Conservation (phyloP, 1,139 yeast species). For the Kurtzmaniella quercitrusa region DNA sequence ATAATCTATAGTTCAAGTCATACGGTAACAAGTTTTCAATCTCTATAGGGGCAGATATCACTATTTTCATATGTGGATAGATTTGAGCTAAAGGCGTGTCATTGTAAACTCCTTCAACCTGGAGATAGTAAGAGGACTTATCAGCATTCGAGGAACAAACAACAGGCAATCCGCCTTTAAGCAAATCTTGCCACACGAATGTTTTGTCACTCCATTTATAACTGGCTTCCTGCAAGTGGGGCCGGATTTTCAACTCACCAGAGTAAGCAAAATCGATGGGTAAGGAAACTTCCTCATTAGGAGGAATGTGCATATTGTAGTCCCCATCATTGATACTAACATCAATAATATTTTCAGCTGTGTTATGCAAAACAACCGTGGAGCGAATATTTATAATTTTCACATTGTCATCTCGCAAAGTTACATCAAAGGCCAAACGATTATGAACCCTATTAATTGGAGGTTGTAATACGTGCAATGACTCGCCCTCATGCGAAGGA, state of each 20-base stretch:
- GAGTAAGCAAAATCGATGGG: constrained; percentile 71
- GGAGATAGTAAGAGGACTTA: constrained; percentile 58
- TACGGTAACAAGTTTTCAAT: constrained; percentile 83
- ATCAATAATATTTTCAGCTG: constrained; percentile 55
- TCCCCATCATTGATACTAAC: constrained; percentile 11
- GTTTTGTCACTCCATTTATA: constrained; percentile 66
- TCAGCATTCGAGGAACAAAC: constrained; percentile 46
- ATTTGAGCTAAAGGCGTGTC: constrained; percentile 65
- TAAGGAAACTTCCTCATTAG: constrained; percentile 57
- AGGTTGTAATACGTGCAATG: constrained; percentile 65
- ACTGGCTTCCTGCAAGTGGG: constrained; percentile 44
- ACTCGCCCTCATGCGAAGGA: constrained; percentile 82
- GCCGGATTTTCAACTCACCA: constrained; percentile 57
- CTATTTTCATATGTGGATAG: constrained; percentile 81
- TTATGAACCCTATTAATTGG: constrained; percentile 56
- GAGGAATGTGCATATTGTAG: constrained; percentile 33
- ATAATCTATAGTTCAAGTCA: constrained; percentile 71
- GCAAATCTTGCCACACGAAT: constrained; percentile 63
- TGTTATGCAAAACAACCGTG: constrained; percentile 66
- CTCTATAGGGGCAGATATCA: constrained; percentile 82
- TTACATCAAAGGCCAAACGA: constrained; percentile 69
- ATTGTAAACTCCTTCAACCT: constrained; percentile 66
- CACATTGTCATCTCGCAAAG: constrained; percentile 68
- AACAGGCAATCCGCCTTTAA: constrained; percentile 49
- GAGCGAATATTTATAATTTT: constrained; percentile 76